Evolutionary conservation across 2,329 filamentous ascomycete species (phyloP).

Genomic region (Paracorniculantispora psalliotae): DNA sequence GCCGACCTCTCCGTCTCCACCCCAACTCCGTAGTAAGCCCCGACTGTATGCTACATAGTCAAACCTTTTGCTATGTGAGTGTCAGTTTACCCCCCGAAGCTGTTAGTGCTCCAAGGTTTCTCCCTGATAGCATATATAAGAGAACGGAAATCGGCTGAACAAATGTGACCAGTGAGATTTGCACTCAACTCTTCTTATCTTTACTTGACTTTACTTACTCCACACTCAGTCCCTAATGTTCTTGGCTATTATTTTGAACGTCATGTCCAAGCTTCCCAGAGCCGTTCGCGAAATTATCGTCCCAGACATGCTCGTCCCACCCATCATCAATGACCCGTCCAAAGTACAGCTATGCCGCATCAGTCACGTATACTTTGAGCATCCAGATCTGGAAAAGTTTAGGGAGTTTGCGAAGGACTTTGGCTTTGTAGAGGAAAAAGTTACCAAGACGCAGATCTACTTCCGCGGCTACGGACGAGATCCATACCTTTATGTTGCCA

Average conservation of each 20-base stretch:
- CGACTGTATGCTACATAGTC: neutral
- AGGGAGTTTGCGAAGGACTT: conserved; percentile 24
- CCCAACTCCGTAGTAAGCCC: too few species aligned
- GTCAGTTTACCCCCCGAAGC: neutral
- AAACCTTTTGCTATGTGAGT: neutral
- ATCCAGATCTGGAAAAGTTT: conserved; percentile 24
- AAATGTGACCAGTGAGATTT: neutral
- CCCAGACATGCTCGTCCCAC: conserved; percentile 2
- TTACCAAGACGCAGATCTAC: conserved; percentile 33
- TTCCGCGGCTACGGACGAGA: conserved; percentile 47
- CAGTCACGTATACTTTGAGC: conserved; percentile 19
- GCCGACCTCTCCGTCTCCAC: neutral
- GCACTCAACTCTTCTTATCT: neutral
- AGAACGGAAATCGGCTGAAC: neutral
- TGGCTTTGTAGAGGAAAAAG: conserved; percentile 22
- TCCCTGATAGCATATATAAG: neutral
- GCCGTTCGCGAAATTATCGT: neutral
- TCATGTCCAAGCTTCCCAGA: neutral
- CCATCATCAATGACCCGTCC: conserved; percentile 17
- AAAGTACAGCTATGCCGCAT: conserved; percentile 17
- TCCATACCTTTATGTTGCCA: conserved; percentile 45
- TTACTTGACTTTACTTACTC: neutral
- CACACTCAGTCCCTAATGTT: neutral
- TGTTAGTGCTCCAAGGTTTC: neutral
- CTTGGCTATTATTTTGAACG: neutral